These are phyloP conservation scores for Penstemon davidsonii DNA, from an alignment of 257 asterid genomes.

Conservation along the genomic window DNA sequence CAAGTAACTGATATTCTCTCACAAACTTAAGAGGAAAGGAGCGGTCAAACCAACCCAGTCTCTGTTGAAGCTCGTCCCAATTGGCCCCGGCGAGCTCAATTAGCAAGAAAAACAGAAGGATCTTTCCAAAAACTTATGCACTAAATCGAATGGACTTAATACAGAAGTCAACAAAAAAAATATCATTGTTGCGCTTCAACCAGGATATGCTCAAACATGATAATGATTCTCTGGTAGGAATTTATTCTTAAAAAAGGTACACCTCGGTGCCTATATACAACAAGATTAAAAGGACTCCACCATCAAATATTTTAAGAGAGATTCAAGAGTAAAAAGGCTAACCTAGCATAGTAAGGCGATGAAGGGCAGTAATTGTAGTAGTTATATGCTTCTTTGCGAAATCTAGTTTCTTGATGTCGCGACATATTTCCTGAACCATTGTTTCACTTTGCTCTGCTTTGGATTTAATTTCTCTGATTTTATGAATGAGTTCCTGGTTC, in stretches of 20 bases:
- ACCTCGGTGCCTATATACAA: conserved; percentile 18
- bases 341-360: conserved; percentile 99
- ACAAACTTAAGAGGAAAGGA: not conserved
- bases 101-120: conserved; percentile 17
- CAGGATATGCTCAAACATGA: conserved; percentile 21
- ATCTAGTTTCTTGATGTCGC: conserved; percentile 97
- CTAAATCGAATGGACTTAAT: conserved; percentile 8
- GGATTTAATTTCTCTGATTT: conserved; percentile 92
- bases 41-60: conserved; percentile 14
- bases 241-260: conserved; percentile 11
- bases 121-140: not conserved
- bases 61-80: conserved; percentile 20
- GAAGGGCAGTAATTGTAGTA: conserved; percentile 96
- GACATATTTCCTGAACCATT: conserved; percentile 99
- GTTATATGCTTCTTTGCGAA: conserved; percentile 98
- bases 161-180: not conserved
- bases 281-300: conserved; percentile 15
- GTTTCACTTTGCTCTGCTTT: conserved; percentile 99
- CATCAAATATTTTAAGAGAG: conserved; percentile 27
- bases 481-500: conserved; percentile 88
- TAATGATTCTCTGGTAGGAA: conserved; percentile 2
- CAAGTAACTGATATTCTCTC: conserved; percentile 13
- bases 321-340: conserved; percentile 36
- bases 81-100: not conserved
- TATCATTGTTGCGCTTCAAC: conserved; percentile 1